Conservation (phyloP, 2,329 filamentous ascomycete genomes). For the Zalaria obscura region DNA sequence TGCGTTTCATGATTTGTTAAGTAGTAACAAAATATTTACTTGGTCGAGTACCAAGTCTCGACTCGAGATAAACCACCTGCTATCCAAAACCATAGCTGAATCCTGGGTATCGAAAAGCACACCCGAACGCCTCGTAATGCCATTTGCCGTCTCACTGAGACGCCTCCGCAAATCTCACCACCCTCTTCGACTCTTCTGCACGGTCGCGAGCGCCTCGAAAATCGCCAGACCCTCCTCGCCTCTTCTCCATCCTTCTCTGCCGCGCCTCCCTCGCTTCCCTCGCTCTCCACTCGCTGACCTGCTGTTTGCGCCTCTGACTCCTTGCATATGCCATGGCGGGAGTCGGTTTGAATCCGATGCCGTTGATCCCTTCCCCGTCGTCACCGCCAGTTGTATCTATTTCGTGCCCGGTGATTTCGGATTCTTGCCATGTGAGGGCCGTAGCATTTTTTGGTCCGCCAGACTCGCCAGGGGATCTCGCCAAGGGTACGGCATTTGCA, state of each 20-base stretch:
- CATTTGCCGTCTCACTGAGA: background rate
- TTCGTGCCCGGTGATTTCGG: constrained; percentile 47
- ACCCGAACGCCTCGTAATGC: too few species aligned
- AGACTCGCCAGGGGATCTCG: background rate
- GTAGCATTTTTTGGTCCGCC: constrained; percentile 3
- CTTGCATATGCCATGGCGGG: constrained; percentile 43
- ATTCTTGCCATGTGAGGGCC: constrained; percentile 40
- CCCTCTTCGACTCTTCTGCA: constrained; percentile 3
- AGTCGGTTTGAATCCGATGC: constrained; percentile 48
- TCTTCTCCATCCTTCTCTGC: constrained; percentile 39
- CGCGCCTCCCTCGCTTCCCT: constrained; percentile 45
- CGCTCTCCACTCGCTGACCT: constrained; percentile 44
- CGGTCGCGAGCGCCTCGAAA: constrained; percentile 3
- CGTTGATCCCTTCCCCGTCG: constrained; percentile 50
- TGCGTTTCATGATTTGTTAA: too few species aligned
- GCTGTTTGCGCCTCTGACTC: constrained; percentile 41
- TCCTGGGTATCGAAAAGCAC: too few species aligned
- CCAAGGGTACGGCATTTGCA: background rate
- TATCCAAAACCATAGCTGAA: too few species aligned
- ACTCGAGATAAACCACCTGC: too few species aligned
- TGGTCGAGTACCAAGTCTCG: too few species aligned
- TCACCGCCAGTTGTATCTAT: constrained; percentile 35
- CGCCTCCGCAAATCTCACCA: constrained; percentile 8
- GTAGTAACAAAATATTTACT: too few species aligned
- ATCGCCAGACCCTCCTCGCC: constrained; percentile 15